Percentiles rank a stretch among this genome's conserved stretches.
Evolutionary conservation across 169 alveolate genomes (phyloP).

Genomic region (Sarcocystis neurona): DNA sequence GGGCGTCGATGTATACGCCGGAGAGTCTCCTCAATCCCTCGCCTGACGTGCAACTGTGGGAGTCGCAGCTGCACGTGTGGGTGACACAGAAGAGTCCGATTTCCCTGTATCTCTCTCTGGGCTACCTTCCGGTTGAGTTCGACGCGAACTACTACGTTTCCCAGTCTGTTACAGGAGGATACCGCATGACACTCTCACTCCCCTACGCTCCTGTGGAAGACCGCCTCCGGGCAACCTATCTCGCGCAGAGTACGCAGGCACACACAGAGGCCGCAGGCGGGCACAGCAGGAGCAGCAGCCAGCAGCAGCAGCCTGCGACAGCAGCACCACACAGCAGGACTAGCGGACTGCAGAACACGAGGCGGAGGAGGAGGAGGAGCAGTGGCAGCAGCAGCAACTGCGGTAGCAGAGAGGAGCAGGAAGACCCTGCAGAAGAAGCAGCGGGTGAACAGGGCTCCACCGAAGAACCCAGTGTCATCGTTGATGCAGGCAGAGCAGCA

Average conservation of each 20-base stretch:
- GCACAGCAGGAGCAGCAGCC: too few relatives aligned
- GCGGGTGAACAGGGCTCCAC: too few relatives aligned
- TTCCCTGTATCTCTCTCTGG: constrained; percentile 23
- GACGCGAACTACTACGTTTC: constrained; percentile 5
- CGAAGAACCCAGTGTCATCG: too few relatives aligned
- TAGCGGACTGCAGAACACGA: too few relatives aligned
- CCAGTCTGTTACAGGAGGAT: constrained; percentile 5
- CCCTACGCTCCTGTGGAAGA: constrained; percentile 42
- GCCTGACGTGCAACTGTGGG: not conserved
- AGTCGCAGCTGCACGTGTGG: constrained; percentile 46
- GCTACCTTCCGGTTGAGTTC: constrained; percentile 18
- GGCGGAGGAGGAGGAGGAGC: too few relatives aligned
- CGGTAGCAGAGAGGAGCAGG: too few relatives aligned
- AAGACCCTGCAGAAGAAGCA: too few relatives aligned
- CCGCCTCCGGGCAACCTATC: not conserved
- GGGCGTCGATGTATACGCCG: constrained; percentile 10
- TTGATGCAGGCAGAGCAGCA: too few relatives aligned
- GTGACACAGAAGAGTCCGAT: constrained; percentile 19
- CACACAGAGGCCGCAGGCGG: not conserved
- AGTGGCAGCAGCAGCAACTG: too few relatives aligned
- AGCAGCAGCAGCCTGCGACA: too few relatives aligned
- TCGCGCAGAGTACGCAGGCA: not conserved
- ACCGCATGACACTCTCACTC: constrained; percentile 20
- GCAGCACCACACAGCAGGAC: too few relatives aligned
- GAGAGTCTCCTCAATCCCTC: not conserved